These are phyloP conservation scores for Paramecium biaurelia DNA, from an alignment of 73 alveolate genomes.

Conservation along the genomic window DNA sequence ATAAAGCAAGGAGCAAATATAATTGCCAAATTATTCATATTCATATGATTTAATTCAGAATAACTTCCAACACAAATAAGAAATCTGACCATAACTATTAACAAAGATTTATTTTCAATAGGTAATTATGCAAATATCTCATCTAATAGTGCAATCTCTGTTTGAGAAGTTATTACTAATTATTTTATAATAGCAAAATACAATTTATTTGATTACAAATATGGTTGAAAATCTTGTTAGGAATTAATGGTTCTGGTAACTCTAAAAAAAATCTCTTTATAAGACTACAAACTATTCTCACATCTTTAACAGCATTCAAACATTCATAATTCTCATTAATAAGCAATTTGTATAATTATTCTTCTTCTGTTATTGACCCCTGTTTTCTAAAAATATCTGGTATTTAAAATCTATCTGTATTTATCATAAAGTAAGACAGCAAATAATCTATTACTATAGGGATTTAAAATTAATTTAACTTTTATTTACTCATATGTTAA, in stretches of 20 bases:
- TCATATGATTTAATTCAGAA: background rate
- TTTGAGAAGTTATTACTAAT: background rate
- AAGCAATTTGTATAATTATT: background rate
- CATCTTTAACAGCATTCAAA: background rate
- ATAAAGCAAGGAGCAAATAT: constrained; percentile 50
- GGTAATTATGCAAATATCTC: background rate
- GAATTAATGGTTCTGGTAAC: background rate
- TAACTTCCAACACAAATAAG: background rate
- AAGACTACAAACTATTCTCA: background rate
- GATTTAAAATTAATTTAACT: constrained; percentile 2
- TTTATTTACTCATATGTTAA: background rate
- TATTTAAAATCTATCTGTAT: background rate
- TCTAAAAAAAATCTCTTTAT: background rate
- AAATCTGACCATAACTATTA: background rate
- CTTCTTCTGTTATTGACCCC: background rate
- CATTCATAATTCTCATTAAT: background rate
- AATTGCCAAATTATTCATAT: background rate
- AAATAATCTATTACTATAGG: background rate
- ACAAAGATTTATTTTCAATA: background rate
- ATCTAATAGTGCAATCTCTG: background rate
- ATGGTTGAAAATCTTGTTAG: background rate
- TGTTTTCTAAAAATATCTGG: constrained; percentile 5
- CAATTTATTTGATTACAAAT: background rate
- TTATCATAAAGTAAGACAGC: background rate
- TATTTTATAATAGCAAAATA: background rate